Conservation (phyloP, 1,284 basidiomycete genomes). For the Marasmius fiardii region DNA sequence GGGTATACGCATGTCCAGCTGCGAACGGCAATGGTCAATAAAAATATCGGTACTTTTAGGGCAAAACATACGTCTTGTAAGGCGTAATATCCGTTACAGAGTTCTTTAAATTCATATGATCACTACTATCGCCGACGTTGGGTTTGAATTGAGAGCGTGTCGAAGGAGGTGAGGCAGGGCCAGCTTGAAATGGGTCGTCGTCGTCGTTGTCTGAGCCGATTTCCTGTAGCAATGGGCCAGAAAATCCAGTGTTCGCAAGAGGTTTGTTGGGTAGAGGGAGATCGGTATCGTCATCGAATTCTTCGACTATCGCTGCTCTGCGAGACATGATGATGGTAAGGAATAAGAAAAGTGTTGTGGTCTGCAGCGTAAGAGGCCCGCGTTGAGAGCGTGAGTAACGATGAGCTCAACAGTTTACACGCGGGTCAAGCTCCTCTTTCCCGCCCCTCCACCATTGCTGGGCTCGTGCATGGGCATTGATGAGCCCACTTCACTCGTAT, state of each 20-base stretch:
- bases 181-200: slow-evolving; percentile 32
- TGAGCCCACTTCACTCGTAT: too few species aligned
- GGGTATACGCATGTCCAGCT: slow-evolving; percentile 97
- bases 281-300: slow-evolving; percentile 90
- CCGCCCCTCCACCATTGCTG: too few species aligned
- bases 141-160: slow-evolving; percentile 30
- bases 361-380: background rate
- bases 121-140: slow-evolving; percentile 20
- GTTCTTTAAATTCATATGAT: slow-evolving; percentile 18
- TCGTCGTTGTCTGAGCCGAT: slow-evolving; percentile 49
- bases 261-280: slow-evolving; percentile 66
- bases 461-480: background rate
- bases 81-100: slow-evolving; percentile 71
- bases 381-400: slow-evolving; percentile 1
- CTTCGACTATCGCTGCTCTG: slow-evolving; percentile 60
- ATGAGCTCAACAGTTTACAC: slow-evolving; percentile 22
- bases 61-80: slow-evolving; percentile 64
- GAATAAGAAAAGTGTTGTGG: background rate
- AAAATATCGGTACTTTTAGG: slow-evolving; percentile 7
- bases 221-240: slow-evolving; percentile 77
- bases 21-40: slow-evolving; percentile 13
- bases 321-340: slow-evolving; percentile 52
- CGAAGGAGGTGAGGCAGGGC: slow-evolving; percentile 51
- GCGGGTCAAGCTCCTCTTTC: too few species aligned
- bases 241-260: slow-evolving; percentile 62